A percentile compares a stretch with the other conserved stretches of the same genome.
Conservation (phyloP, 352 stramenopile genomes). For the Phytophthora pluvialis region DNA sequence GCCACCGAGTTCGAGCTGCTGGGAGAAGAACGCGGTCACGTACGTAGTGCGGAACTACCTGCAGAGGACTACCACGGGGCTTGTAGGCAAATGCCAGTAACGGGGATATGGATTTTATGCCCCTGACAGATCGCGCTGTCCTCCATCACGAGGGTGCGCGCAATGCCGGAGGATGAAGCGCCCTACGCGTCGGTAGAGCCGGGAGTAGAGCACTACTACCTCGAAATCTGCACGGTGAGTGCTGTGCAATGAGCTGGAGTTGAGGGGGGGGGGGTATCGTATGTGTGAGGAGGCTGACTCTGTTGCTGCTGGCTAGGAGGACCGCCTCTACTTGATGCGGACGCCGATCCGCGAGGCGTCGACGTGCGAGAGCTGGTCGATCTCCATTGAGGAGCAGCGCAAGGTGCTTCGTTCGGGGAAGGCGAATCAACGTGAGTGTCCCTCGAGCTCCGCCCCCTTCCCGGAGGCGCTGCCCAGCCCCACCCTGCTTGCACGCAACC, state of each 20-base stretch:
- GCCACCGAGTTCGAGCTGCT: constrained; percentile 74
- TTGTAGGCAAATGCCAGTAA: constrained; percentile 1
- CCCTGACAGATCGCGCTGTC: constrained; percentile 59
- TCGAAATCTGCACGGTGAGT: constrained; percentile 78
- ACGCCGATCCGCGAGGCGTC: constrained; percentile 67
- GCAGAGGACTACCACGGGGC: background rate
- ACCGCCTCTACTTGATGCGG: constrained; percentile 82
- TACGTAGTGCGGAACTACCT: constrained; percentile 27
- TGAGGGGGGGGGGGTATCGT: background rate
- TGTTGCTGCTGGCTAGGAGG: constrained; percentile 43
- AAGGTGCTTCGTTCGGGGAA: constrained; percentile 67
- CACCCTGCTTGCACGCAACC: constrained; percentile 70
- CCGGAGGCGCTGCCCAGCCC: constrained; percentile 66
- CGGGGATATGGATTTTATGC: constrained; percentile 5
- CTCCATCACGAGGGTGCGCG: constrained; percentile 68
- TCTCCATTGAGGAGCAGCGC: constrained; percentile 84
- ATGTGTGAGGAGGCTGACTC: background rate
- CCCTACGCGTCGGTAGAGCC: constrained; percentile 55
- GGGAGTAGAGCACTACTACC: constrained; percentile 78
- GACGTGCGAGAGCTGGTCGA: constrained; percentile 86
- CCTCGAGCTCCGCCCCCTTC: constrained; percentile 30
- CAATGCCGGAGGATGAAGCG: constrained; percentile 81
- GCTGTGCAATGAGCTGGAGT: background rate
- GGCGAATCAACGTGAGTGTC: constrained; percentile 60
- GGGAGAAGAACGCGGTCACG: constrained; percentile 77